These are phyloP conservation scores for Diaporthe vaccinii DNA, from an alignment of 2,329 filamentous ascomycete genomes.

Conservation along the genomic window DNA sequence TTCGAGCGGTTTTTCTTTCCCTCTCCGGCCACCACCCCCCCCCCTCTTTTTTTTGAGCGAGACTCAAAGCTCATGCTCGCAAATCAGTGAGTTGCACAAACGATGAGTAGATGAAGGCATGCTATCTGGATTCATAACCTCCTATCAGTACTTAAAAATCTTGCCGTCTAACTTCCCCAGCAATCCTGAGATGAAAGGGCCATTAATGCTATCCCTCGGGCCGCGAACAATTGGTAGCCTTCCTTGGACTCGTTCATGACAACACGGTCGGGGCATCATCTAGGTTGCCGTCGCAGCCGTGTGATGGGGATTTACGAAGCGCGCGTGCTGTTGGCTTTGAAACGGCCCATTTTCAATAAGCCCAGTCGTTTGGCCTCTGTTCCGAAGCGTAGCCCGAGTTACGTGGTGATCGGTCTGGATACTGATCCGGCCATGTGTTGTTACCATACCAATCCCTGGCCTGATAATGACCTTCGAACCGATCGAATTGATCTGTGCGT, in stretches of 20 bases:
- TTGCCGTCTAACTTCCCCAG: neutral
- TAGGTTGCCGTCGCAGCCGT: neutral
- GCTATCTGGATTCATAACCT: neutral
- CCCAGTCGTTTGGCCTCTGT: neutral
- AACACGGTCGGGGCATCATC: neutral
- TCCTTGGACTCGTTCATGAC: neutral
- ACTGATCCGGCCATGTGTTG: neutral
- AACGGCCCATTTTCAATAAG: neutral
- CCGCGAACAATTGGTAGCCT: neutral
- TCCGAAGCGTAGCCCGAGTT: constrained; percentile 6
- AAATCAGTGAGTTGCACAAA: neutral
- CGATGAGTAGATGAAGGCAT: neutral
- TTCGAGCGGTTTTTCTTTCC: neutral
- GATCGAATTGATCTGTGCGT: neutral
- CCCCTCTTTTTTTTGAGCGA: neutral
- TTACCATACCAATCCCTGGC: neutral
- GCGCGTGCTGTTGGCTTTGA: neutral
- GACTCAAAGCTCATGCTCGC: neutral
- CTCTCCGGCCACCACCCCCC: too few species aligned
- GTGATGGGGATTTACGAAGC: neutral
- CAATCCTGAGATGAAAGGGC: neutral
- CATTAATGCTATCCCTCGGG: neutral
- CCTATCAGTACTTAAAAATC: neutral
- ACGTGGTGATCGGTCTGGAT: constrained; percentile 2
- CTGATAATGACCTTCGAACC: neutral